phyloP scores from a whole-genome alignment of 805 yeast genomes.

The Scheffersomyces ergatensis region DNA sequence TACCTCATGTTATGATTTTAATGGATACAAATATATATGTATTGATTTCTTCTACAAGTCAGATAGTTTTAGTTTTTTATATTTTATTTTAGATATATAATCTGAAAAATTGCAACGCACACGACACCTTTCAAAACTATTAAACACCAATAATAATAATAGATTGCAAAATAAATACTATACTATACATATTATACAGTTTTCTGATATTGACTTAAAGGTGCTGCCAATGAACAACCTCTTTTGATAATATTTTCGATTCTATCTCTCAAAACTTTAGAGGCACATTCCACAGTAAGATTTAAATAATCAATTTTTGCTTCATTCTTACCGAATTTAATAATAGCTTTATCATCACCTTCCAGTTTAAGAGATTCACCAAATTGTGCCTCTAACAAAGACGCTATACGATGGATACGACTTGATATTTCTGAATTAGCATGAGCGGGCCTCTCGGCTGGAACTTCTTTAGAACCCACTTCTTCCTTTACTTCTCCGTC shows the following conservation, averaged over 20 bases:
- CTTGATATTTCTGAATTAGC: slow-evolving; percentile 25
- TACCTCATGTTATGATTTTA: slow-evolving; percentile 9
- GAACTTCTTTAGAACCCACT: slow-evolving; percentile 11
- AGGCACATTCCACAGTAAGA: slow-evolving; percentile 66
- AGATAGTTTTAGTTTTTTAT: neutral
- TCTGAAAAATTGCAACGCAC: neutral
- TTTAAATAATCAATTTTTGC: slow-evolving; percentile 68
- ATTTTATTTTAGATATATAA: neutral
- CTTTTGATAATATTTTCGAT: slow-evolving; percentile 76
- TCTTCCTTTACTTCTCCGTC: slow-evolving; percentile 13
- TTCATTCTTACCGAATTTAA: slow-evolving; percentile 70
- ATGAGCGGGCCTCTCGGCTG: slow-evolving; percentile 16
- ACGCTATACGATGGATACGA: slow-evolving; percentile 49
- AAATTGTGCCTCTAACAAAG: slow-evolving; percentile 78
- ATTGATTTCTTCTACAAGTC: no score
- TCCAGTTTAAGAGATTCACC: slow-evolving; percentile 64
- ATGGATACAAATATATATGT: no score
- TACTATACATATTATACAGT: slow-evolving; percentile 1
- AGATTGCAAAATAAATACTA: no score
- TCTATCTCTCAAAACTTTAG: slow-evolving; percentile 76
- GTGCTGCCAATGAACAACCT: slow-evolving; percentile 80
- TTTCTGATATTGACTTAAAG: slow-evolving; percentile 53
- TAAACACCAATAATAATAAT: no score
- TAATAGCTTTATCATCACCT: slow-evolving; percentile 48
- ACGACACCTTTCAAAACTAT: neutral